Evolutionary conservation across 345 rosid genomes (phyloP), one percentile per base, ranked within the genome.

Genomic region (Salix koriyanagi): DNA sequence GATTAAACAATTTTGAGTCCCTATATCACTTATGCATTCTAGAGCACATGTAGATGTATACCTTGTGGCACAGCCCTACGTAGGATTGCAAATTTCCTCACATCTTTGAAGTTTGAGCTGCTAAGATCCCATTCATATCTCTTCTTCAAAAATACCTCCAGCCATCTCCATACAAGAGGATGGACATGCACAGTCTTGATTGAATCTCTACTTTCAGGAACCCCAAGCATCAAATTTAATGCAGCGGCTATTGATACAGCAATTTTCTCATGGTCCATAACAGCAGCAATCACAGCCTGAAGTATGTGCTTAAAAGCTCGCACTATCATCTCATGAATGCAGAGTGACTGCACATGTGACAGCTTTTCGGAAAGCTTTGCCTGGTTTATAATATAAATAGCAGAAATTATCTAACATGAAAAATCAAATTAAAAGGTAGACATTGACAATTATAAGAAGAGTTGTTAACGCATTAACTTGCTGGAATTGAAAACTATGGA

Each of bases 31-130:
- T 12, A 58, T 58, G 14, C 26, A n/a, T n/a, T 58, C 64, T 61
- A 52, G 41, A 48, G 39, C 60, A 60, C 36, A 26, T 54, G 19
- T 26, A 46, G 25, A 66, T 14, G 16, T 30, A 78, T 86, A 96
- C 99, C 99, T 96, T 96, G 72, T 93, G 98, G 86, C 98, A 93
- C 82, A 96, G 82, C 79, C 99, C 99, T n/a, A 48, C 97, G 91
- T 62, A 96, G 84, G 81, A 96, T 86, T 16, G 96, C 94, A 85
- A 92, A 90, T 87, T 96, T 96, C 85, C 99, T 85, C 76, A 96
- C 76, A 72, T 91, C 97, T 81, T 88, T 96, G 89, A 87, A 90
- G 84, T 90, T 89, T 71, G 91, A 87, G 87, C 87, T 84, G 80
- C 85, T 87, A 79, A 93, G 85, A 81, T 92, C 93, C 92, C 96